Base-by-base conservation (phyloP, 305 asterid species). In the Fraxinus greggii region DNA sequence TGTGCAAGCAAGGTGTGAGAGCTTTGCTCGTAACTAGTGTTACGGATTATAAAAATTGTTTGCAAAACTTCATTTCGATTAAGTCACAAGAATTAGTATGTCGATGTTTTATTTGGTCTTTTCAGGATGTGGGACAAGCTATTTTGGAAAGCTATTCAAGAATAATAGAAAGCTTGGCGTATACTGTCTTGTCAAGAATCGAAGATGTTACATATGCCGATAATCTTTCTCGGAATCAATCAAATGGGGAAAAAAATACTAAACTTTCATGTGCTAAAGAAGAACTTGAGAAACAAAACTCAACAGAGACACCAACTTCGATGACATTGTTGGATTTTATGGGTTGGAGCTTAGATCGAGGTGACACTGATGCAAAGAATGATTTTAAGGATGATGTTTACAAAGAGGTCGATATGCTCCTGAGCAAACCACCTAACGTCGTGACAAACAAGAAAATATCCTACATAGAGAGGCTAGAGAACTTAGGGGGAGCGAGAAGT, bases 111-210 rank as follows among this genome's bases (percentile, higher is more conserved):
- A 67, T 67, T 67, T 67, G 73, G n/a, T 28, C 7, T 67, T 84
- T 83, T 72, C 89, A 96, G 98, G 98, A 96, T 79, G 97, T 96
- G 75, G 99, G 99, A 42, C 98, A 91, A 0, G 97, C 99, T 3
- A 83, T 96, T 59, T 85, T 94, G 7, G 99, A 96, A 82, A 96
- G 99, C 92, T 96, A 96, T 75, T 96, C 99, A 45, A 91, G 99
- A 87, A 91, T 93, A 75, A 90, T 96, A 29, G 99, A 96, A 78
- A 96, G 98, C 85, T 78, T 92, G 80, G 99, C 98, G 26, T 91
- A 84, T 82, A 92, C 93, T 6, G 93, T 96, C 69, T 78, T 94
- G 81, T 91, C 99, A 74, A 86, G 95, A 84, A 90, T 96, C 72
- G 97, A 93, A 35, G 99, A 96, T 4, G 97, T 96, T 24, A 88